Conservation (phyloP, 345 rosid species). For the Lepidium aucheri region DNA sequence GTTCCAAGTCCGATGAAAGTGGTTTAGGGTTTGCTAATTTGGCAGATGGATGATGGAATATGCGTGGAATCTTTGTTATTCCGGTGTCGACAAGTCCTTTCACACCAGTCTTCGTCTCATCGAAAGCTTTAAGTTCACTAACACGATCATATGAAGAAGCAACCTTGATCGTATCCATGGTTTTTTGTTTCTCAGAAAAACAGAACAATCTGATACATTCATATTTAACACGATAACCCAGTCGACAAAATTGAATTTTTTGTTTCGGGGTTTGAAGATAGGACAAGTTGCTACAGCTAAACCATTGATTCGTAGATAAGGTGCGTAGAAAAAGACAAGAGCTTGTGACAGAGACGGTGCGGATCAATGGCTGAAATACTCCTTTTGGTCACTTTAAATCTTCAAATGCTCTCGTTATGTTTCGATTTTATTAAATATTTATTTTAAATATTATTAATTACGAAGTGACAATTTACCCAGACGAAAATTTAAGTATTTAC, state of each 20-base stretch:
- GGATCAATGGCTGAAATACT: too few species aligned
- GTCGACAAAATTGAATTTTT: neutral
- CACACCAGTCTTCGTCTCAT: slow-evolving; percentile 29
- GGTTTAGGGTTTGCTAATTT: neutral
- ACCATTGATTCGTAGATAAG: neutral
- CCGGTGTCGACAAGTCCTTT: slow-evolving; percentile 32
- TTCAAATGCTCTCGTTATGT: too few species aligned
- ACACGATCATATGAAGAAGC: slow-evolving; percentile 12
- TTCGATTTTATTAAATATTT: too few species aligned
- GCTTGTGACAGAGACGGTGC: too few species aligned
- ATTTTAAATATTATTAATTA: too few species aligned
- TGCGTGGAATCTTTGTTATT: slow-evolving; percentile 20
- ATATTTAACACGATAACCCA: neutral
- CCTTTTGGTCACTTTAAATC: too few species aligned
- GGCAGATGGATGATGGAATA: slow-evolving; percentile 13
- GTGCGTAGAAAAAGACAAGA: neutral
- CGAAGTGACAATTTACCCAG: too few species aligned
- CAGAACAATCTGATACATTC: neutral
- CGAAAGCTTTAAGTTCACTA: slow-evolving; percentile 29
- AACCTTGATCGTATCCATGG: slow-evolving; percentile 1
- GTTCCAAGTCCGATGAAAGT: neutral
- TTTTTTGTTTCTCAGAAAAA: neutral
- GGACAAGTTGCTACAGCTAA: neutral
- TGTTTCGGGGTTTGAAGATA: neutral
- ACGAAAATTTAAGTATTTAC: too few species aligned